Evolutionary conservation across 2,329 filamentous ascomycete species (phyloP).

Genomic region (Claviceps quebecensis): DNA sequence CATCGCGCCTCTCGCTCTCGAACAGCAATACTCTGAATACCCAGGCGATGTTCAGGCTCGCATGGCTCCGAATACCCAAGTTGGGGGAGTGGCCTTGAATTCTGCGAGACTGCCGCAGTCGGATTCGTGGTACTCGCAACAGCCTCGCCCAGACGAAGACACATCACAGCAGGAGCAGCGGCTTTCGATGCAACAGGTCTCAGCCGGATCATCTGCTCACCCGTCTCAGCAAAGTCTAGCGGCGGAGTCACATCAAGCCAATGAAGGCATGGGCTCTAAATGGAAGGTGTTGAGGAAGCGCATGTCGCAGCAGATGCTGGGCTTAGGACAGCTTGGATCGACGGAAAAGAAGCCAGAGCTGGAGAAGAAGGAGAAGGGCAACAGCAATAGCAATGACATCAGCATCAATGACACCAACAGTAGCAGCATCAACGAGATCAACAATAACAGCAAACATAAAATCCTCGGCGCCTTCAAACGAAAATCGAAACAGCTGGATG

Average conservation of each 20-base stretch:
- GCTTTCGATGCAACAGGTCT: neutral
- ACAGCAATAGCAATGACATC: constrained; percentile 10
- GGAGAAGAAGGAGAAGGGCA: constrained; percentile 11
- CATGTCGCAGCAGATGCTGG: constrained; percentile 17
- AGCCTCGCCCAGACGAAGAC: constrained; percentile 4
- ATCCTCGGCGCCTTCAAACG: constrained; percentile 20
- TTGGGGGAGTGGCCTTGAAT: neutral
- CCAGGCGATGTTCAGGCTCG: neutral
- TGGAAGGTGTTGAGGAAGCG: constrained; percentile 21
- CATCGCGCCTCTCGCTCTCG: neutral
- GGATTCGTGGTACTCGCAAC: neutral
- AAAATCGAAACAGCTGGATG: constrained; percentile 13
- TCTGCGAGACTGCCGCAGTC: neutral
- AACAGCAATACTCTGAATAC: neutral
- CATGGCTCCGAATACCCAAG: neutral
- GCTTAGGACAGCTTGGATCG: constrained; percentile 3
- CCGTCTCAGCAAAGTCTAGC: neutral
- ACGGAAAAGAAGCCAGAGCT: constrained; percentile 6
- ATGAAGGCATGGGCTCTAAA: constrained; percentile 13
- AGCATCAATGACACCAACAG: neutral
- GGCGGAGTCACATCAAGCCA: neutral
- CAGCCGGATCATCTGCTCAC: neutral
- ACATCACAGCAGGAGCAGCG: neutral
- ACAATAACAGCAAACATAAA: constrained; percentile 8
- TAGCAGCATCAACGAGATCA: constrained; percentile 9